Conservation (phyloP, 495 filamentous ascomycete genomes). For the Lophiostoma macrostomum region DNA sequence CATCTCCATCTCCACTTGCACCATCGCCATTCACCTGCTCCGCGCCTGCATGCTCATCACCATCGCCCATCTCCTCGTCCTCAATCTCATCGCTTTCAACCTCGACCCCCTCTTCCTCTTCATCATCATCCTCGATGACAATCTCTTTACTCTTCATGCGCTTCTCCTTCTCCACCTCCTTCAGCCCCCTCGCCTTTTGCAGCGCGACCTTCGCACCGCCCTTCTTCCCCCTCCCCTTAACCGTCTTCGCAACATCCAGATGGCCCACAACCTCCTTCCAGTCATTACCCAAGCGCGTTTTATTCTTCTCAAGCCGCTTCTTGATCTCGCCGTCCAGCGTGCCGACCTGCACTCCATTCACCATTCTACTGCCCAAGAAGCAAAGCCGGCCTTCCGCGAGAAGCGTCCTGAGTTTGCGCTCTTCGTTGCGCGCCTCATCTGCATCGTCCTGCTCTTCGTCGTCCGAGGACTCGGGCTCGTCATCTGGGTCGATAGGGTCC, state of each 20-base stretch:
- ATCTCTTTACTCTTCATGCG: slow-evolving; percentile 48
- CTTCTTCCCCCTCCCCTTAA: slow-evolving; percentile 42
- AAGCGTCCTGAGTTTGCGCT: slow-evolving; percentile 50
- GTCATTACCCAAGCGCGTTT: slow-evolving; percentile 63
- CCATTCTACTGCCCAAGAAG: slow-evolving; percentile 76
- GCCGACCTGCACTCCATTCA: slow-evolving; percentile 70
- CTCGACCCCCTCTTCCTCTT: slow-evolving; percentile 32
- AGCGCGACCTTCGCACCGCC: too few relatives aligned
- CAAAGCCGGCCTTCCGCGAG: slow-evolving; percentile 79
- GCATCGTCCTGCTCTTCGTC: slow-evolving; percentile 59
- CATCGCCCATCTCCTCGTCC: slow-evolving; percentile 27
- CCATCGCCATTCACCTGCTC: slow-evolving; percentile 12
- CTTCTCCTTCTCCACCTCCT: slow-evolving; percentile 34
- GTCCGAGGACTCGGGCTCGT: slow-evolving; percentile 52
- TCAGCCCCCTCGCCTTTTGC: slow-evolving; percentile 20
- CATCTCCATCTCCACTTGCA: too few relatives aligned
- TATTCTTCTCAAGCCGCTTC: slow-evolving; percentile 57
- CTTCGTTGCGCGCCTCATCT: slow-evolving; percentile 41
- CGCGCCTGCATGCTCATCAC: too few relatives aligned
- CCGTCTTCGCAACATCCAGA: slow-evolving; percentile 59
- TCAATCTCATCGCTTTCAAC: slow-evolving; percentile 8
- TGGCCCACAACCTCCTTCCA: slow-evolving; percentile 73
- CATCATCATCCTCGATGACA: slow-evolving; percentile 42
- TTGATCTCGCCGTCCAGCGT: slow-evolving; percentile 60
- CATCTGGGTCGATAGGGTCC: slow-evolving; percentile 49